Evolutionary conservation across 495 filamentous ascomycete genomes (phyloP).

Genomic region (Talaromyces ruber): DNA sequence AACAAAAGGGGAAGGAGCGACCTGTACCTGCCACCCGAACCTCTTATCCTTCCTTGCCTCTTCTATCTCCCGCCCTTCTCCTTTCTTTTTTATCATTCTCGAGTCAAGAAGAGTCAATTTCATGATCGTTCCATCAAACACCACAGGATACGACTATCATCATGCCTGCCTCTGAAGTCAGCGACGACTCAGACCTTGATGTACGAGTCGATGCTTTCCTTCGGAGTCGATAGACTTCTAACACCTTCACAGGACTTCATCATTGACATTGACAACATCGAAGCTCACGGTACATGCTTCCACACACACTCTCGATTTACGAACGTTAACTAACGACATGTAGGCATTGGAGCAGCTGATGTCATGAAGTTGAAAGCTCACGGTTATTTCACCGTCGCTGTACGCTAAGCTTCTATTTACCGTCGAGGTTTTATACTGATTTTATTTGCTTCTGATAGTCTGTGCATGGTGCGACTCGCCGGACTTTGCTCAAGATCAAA

Average conservation of each 20-base stretch:
- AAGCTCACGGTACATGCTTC: slow-evolving; percentile 52
- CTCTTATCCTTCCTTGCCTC: background rate
- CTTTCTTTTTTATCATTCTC: background rate
- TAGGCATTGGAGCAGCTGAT: slow-evolving; percentile 64
- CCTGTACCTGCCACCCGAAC: background rate
- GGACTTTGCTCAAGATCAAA: slow-evolving; percentile 63
- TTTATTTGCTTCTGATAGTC: slow-evolving; percentile 30
- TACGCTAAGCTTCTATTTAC: slow-evolving; percentile 16
- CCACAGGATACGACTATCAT: background rate
- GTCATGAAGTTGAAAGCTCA: slow-evolving; percentile 66
- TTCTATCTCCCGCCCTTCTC: background rate
- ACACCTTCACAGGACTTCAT: slow-evolving; percentile 41
- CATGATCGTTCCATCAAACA: background rate
- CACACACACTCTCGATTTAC: background rate
- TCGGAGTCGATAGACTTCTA: background rate
- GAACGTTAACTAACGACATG: background rate
- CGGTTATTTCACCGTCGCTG: slow-evolving; percentile 64
- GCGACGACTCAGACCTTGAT: slow-evolving; percentile 49
- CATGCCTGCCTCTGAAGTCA: slow-evolving; percentile 43
- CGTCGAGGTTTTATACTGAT: background rate
- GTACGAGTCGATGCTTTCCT: slow-evolving; percentile 17
- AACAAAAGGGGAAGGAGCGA: background rate
- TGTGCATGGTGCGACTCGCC: slow-evolving; percentile 57
- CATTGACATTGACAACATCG: slow-evolving; percentile 66
- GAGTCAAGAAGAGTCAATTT: background rate